Percentiles rank a stretch among this genome's conserved stretches.
Conservation (phyloP, 2,329 filamentous ascomycete species). For the Cladosporium sp. region DNA sequence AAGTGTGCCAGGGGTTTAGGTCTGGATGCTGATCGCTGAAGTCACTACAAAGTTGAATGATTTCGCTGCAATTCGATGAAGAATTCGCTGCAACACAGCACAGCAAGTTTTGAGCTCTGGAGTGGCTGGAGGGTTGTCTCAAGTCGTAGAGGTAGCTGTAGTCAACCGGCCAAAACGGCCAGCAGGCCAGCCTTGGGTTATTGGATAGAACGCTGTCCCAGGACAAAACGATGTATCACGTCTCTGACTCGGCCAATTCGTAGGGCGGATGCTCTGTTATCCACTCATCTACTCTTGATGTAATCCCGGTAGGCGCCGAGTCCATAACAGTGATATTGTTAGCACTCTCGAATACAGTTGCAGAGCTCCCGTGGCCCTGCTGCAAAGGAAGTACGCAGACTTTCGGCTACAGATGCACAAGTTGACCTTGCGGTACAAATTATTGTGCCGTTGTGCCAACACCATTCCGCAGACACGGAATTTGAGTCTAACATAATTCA, state of each 20-base stretch:
- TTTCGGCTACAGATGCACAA: too few relatives aligned
- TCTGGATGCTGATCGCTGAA: slow-evolving; percentile 43
- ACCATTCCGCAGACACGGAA: not conserved
- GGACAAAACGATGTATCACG: not conserved
- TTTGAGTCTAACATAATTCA: not conserved
- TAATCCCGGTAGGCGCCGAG: too few relatives aligned
- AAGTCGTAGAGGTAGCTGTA: not conserved
- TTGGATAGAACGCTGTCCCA: not conserved
- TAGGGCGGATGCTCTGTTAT: not conserved
- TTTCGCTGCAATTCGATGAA: not conserved
- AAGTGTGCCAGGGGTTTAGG: slow-evolving; percentile 80
- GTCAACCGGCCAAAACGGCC: not conserved
- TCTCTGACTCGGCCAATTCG: not conserved
- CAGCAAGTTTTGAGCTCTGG: not conserved
- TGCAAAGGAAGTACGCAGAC: too few relatives aligned
- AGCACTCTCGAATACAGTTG: not conserved
- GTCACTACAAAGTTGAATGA: not conserved
- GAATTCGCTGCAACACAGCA: not conserved
- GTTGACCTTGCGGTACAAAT: not conserved
- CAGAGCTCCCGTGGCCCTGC: too few relatives aligned
- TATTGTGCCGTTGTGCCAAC: not conserved
- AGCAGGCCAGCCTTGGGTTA: not conserved
- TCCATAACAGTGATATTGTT: not conserved
- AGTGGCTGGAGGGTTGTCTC: not conserved
- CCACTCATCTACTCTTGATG: not conserved